A percentile compares a stretch with the other conserved stretches of the same genome.
These are phyloP conservation scores for Mycena epipterygia DNA, from an alignment of 768 basidiomycete genomes.

Conservation along the genomic window DNA sequence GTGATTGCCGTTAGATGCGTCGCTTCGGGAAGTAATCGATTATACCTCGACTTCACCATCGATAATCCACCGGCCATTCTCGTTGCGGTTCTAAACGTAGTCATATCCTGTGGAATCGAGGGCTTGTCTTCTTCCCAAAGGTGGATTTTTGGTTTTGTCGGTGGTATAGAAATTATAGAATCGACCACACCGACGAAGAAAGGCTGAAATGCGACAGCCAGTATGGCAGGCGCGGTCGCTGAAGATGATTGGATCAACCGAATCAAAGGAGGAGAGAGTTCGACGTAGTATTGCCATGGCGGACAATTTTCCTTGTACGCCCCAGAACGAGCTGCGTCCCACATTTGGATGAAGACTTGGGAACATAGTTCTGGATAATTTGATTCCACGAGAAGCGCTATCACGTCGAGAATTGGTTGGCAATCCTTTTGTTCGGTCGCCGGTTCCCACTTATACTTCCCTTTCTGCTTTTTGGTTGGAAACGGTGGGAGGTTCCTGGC, in stretches of 20 bases:
- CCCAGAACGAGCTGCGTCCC: conserved; percentile 8
- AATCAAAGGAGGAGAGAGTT: conserved; percentile 12
- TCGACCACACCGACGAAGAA: conserved; percentile 30
- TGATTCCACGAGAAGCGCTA: conserved; percentile 29
- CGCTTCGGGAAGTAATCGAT: too few species aligned
- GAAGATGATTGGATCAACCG: not conserved
- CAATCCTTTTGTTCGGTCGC: conserved; percentile 7
- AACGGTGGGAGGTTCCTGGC: conserved; percentile 26
- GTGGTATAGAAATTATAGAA: conserved; percentile 13
- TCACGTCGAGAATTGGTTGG: not conserved
- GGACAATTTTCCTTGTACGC: conserved; percentile 4
- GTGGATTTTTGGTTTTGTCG: not conserved
- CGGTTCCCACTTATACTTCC: not conserved
- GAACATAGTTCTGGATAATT: not conserved
- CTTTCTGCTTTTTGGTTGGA: conserved; percentile 22
- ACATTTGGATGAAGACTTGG: conserved; percentile 26
- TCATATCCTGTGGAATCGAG: not conserved
- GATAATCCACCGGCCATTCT: too few species aligned
- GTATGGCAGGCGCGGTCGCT: not conserved
- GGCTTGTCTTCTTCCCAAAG: not conserved
- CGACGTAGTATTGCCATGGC: conserved; percentile 30
- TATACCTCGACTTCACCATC: too few species aligned
- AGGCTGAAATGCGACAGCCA: conserved; percentile 2
- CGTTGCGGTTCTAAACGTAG: too few species aligned
- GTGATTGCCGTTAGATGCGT: too few species aligned